These are phyloP conservation scores for Triticum monococcum DNA, from an alignment of 176 grass and related monocot genomes.

Conservation along the genomic window DNA sequence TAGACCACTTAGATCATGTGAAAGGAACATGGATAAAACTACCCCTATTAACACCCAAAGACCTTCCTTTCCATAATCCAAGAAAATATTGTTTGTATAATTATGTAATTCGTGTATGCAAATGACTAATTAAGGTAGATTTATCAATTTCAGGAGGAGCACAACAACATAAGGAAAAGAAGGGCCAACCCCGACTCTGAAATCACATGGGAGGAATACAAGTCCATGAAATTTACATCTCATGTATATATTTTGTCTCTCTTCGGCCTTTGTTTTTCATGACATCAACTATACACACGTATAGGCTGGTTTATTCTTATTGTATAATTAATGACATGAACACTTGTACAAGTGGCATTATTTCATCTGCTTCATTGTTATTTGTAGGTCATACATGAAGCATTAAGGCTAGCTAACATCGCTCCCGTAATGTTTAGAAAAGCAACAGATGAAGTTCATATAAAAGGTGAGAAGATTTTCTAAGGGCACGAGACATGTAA, in stretches of 20 bases:
- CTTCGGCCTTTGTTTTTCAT: not conserved
- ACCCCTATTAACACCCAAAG: too few relatives aligned
- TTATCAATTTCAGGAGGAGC: constrained; percentile 42
- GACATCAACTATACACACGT: not conserved
- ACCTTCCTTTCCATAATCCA: too few relatives aligned
- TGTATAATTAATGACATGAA: not conserved
- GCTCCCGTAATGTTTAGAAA: constrained; percentile 50
- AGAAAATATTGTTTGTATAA: too few relatives aligned
- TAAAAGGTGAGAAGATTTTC: constrained; percentile 32
- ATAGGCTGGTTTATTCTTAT: not conserved
- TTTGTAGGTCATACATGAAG: constrained; percentile 55
- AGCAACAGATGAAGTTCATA: constrained; percentile 44
- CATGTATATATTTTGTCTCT: constrained; percentile 21
- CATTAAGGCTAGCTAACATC: constrained; percentile 53
- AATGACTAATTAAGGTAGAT: too few relatives aligned
- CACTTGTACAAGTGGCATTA: not conserved
- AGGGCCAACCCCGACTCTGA: constrained; percentile 34
- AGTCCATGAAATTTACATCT: constrained; percentile 62
- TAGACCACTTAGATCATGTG: too few relatives aligned
- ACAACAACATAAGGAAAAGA: constrained; percentile 34
- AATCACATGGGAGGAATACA: constrained; percentile 66
- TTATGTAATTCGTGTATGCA: too few relatives aligned
- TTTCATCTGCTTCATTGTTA: not conserved
- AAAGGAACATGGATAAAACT: too few relatives aligned
- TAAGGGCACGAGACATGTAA: not conserved